A percentile compares a stretch with the other conserved stretches of the same genome.
These are phyloP conservation scores for Eucommia ulmoides DNA, from an alignment of 257 asterid species.

Conservation along the genomic window DNA sequence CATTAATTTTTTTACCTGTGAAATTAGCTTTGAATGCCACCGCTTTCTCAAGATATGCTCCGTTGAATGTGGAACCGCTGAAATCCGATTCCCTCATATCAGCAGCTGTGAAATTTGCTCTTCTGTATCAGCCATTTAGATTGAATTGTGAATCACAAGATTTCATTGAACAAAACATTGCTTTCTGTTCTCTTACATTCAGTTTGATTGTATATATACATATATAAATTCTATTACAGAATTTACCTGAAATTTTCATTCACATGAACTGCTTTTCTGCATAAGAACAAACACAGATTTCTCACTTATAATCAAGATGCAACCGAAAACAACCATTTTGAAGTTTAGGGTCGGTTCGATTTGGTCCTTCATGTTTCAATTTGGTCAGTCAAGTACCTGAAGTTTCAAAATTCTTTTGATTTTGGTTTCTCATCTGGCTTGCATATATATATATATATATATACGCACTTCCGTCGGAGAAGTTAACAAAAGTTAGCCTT, in stretches of 20 bases:
- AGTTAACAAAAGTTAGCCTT: no score
- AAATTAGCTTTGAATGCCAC: background rate
- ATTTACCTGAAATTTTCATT: slow-evolving; percentile 87
- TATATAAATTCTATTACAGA: background rate
- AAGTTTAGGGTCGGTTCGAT: no score
- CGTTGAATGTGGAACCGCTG: background rate
- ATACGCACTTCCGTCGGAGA: no score
- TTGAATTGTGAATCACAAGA: slow-evolving; percentile 9
- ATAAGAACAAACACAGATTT: slow-evolving; percentile 9
- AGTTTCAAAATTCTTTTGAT: no score
- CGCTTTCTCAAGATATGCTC: background rate
- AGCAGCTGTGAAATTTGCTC: slow-evolving; percentile 97
- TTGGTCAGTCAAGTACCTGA: no score
- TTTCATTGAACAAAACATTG: slow-evolving; percentile 5
- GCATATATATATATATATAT: no score
- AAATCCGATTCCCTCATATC: slow-evolving; percentile 79
- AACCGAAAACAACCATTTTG: no score
- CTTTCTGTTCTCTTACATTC: background rate
- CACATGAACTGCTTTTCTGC: slow-evolving; percentile 82
- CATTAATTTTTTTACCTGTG: background rate
- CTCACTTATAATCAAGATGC: background rate
- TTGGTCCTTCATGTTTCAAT: no score
- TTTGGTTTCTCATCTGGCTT: no score
- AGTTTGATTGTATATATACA: background rate
- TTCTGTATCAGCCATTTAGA: slow-evolving; percentile 51